These are phyloP conservation scores for Arthonia radiata DNA, from an alignment of 495 filamentous ascomycete genomes.

Conservation along the genomic window DNA sequence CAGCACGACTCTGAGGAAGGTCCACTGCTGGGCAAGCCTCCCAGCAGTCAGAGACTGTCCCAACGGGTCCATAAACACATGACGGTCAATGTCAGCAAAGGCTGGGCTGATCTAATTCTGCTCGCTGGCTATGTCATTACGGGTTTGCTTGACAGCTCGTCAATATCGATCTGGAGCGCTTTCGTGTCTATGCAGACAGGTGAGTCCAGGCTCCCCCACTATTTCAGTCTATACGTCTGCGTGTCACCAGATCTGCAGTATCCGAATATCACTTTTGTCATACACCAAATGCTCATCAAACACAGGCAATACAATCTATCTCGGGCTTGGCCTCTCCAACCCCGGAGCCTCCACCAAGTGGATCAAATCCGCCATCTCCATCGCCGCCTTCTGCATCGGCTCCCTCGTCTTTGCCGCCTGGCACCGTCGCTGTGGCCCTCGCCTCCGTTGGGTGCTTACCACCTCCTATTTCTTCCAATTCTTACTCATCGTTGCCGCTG, in stretches of 20 bases:
- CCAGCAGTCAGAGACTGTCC: too few relatives aligned
- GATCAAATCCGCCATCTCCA: conserved; percentile 39
- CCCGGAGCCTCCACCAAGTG: conserved; percentile 29
- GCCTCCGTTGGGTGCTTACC: conserved; percentile 35
- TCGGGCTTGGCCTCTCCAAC: conserved; percentile 36
- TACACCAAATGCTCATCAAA: conserved; percentile 1
- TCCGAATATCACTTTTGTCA: background rate
- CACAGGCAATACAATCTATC: conserved; percentile 40
- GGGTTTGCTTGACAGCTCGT: conserved; percentile 45
- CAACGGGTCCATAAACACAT: too few relatives aligned
- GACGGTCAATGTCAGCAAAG: conserved; percentile 22
- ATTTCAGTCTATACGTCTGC: too few relatives aligned
- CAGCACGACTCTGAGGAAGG: too few relatives aligned
- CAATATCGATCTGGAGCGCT: conserved; percentile 47
- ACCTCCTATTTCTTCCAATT: conserved; percentile 32
- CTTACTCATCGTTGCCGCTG: conserved; percentile 26
- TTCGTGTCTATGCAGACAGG: conserved; percentile 66
- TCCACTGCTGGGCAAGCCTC: too few relatives aligned
- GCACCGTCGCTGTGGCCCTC: conserved; percentile 29
- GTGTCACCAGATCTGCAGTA: too few relatives aligned
- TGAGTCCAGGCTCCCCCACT: too few relatives aligned
- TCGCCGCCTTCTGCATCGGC: conserved; percentile 40
- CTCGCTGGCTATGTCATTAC: conserved; percentile 48
- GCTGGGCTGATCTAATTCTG: conserved; percentile 34
- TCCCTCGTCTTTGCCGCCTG: conserved; percentile 36